Evolutionary conservation across 2,329 filamentous ascomycete genomes (phyloP), one percentile per base, ranked within the genome.

Genomic region (Aspergillaceae sp.): DNA sequence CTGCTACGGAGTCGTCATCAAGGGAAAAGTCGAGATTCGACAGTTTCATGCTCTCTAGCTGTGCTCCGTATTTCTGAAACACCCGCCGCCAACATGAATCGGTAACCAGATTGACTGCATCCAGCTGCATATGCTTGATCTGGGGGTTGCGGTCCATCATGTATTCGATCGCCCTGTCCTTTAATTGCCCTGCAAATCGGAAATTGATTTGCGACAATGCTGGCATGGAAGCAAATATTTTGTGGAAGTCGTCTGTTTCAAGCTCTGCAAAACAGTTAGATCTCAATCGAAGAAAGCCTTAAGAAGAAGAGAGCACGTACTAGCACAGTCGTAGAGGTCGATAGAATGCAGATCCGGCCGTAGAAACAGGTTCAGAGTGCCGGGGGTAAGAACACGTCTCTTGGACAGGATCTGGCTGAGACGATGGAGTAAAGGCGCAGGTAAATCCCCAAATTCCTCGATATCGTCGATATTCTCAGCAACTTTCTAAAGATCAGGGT

Each of bases 161-260:
- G 63, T 91, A 95, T 44, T 87, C 79, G 65, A 96, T 77, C 37
- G 89, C 85, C 35, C 75, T 74, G 58, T 96, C 86, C 66, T 94
- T 95, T 74, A 96, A 84, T 60, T 95, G 90, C 42, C 92, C 86
- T n/a, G 84, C 87, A 58, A 90, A 91, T 42, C 85, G 82, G 7
- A 94, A 71, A 53, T 88, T 85, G 47, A 96, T 74, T 38, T 76
- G 77, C 56, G 80, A 80, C 45, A 95, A 71, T 4, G 74, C 74
- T 0, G 86, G 81, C 47, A 86, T 82, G 2, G 81, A 76, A 43
- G 88, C 84, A 51, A 96, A 89, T 37, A 95, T 87, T 52, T 83
- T 79, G 41, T 86, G 77, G 53, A 85, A 89, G 58, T 97, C 88
- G 53, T 89, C 79, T 2, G 79, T 77, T 42, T 79, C 77, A 7